A percentile compares a stretch with the other conserved stretches of the same genome.
phyloP scores from a whole-genome alignment of 2,329 filamentous ascomycete genomes.

The Aureobasidium pullulans region DNA sequence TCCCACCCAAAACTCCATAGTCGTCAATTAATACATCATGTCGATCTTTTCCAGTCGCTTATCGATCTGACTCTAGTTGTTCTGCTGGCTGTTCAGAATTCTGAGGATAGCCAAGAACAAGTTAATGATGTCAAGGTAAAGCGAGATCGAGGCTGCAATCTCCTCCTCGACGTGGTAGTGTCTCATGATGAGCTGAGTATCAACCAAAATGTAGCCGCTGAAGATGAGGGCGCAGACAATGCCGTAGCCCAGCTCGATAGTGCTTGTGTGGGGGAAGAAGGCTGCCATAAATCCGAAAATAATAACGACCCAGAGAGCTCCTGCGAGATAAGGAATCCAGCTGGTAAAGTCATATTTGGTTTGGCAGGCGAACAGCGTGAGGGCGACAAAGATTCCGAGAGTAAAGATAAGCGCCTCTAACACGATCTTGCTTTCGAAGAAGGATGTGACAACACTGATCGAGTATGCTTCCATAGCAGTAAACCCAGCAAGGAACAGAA shows the following conservation, averaged over 20 bases:
- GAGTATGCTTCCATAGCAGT: slow-evolving; percentile 90
- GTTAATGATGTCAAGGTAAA: slow-evolving; percentile 96
- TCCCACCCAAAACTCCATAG: slow-evolving; percentile 4
- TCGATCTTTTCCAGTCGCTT: neutral
- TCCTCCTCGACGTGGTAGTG: slow-evolving; percentile 98
- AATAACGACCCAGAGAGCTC: slow-evolving; percentile 79
- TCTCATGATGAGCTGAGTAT: slow-evolving; percentile 91
- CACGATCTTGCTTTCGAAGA: slow-evolving; percentile 77
- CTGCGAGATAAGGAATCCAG: slow-evolving; percentile 94
- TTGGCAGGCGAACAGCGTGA: slow-evolving; percentile 85
- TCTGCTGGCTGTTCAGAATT: slow-evolving; percentile 91
- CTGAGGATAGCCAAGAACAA: slow-evolving; percentile 91
- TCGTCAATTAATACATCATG: neutral
- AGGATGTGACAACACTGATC: slow-evolving; percentile 85
- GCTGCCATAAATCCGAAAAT: slow-evolving; percentile 87
- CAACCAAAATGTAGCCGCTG: slow-evolving; percentile 88
- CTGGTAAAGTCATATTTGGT: slow-evolving; percentile 96
- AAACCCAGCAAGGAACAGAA: slow-evolving; percentile 85
- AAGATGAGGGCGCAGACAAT: slow-evolving; percentile 79
- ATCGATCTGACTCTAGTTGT: slow-evolving; percentile 57
- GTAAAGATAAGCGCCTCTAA: slow-evolving; percentile 87
- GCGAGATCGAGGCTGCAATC: slow-evolving; percentile 80
- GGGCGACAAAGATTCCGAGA: slow-evolving; percentile 54
- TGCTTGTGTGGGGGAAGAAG: slow-evolving; percentile 81
- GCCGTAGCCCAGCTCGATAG: slow-evolving; percentile 78